A percentile compares a stretch with the other conserved stretches of the same genome.
Evolutionary conservation across 2,329 filamentous ascomycete species (phyloP).

Genomic region (Aspergillus unguis): DNA sequence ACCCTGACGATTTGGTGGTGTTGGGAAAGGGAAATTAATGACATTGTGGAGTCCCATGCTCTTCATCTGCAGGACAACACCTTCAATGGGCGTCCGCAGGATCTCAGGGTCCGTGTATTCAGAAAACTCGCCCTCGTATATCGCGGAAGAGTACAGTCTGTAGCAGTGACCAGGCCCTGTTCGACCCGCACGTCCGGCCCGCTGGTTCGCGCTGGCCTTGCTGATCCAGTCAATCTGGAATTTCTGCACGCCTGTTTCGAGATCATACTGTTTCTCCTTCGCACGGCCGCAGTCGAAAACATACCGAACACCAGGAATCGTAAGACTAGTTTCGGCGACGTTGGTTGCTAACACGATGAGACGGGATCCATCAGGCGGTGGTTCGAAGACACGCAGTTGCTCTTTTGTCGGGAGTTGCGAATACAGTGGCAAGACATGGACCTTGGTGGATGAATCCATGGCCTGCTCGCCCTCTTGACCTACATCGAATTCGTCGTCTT

Average conservation of each 20-base stretch:
- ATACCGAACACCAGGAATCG: slow-evolving; percentile 90
- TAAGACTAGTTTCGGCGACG: slow-evolving; percentile 94
- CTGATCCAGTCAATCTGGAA: slow-evolving; percentile 97
- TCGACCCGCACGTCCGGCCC: slow-evolving; percentile 88
- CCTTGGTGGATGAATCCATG: slow-evolving; percentile 60
- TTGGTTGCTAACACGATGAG: slow-evolving; percentile 92
- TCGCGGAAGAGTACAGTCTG: slow-evolving; percentile 86
- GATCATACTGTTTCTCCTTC: slow-evolving; percentile 88
- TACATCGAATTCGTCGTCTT: slow-evolving; percentile 67
- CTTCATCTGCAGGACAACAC: slow-evolving; percentile 89
- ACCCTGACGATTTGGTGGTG: slow-evolving; percentile 72
- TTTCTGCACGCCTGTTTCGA: slow-evolving; percentile 85
- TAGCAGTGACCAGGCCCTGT: slow-evolving; percentile 97
- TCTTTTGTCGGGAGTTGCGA: slow-evolving; percentile 87
- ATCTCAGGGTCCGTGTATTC: slow-evolving; percentile 88
- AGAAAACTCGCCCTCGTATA: slow-evolving; percentile 82
- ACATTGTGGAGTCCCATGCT: slow-evolving; percentile 89
- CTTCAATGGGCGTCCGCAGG: slow-evolving; percentile 85
- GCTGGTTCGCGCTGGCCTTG: slow-evolving; percentile 90
- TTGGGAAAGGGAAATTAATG: slow-evolving; percentile 93
- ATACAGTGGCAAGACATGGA: slow-evolving; percentile 90
- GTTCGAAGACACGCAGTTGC: slow-evolving; percentile 85
- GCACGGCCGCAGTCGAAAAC: slow-evolving; percentile 92
- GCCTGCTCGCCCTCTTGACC: slow-evolving; percentile 49
- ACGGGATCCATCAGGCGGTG: slow-evolving; percentile 75